Evolutionary conservation across 1,284 basidiomycete genomes (phyloP).

Genomic region (Ganoderma lingzhi): DNA sequence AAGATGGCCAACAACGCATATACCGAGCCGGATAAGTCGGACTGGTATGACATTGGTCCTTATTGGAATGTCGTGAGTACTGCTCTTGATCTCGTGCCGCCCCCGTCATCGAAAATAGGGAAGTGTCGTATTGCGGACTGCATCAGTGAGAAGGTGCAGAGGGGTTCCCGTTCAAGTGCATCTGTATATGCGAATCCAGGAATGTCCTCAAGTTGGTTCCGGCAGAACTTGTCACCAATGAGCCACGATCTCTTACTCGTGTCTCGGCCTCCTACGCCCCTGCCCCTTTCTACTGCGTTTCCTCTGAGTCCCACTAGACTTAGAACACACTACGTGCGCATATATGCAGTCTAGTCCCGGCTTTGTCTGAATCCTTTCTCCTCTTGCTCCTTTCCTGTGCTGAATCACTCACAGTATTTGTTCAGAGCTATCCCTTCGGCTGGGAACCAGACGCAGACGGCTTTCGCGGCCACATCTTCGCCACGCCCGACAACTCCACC

Average conservation of each 20-base stretch:
- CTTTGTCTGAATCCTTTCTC: neutral
- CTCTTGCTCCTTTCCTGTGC: slow-evolving; percentile 2
- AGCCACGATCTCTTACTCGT: too few species aligned
- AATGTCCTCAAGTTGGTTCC: too few species aligned
- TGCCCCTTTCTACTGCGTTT: too few species aligned
- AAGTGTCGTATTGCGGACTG: neutral
- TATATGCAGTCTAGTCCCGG: too few species aligned
- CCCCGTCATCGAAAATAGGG: neutral
- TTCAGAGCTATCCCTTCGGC: slow-evolving; percentile 85
- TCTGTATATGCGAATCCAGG: too few species aligned
- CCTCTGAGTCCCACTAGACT: too few species aligned
- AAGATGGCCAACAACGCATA: slow-evolving; percentile 97
- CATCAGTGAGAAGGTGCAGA: neutral
- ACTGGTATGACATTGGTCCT: slow-evolving; percentile 81
- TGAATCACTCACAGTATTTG: neutral
- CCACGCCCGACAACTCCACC: slow-evolving; percentile 84
- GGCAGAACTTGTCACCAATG: too few species aligned
- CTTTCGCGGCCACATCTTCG: slow-evolving; percentile 92
- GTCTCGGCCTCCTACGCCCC: too few species aligned
- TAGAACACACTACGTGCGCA: too few species aligned
- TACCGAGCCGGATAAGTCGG: slow-evolving; percentile 55
- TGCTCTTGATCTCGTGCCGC: slow-evolving; percentile 7
- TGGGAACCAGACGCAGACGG: slow-evolving; percentile 93
- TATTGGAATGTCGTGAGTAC: slow-evolving; percentile 70
- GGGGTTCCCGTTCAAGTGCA: too few species aligned